phyloP scores from a whole-genome alignment of 208 protist genomes.

The Histomonas meleagridis region DNA sequence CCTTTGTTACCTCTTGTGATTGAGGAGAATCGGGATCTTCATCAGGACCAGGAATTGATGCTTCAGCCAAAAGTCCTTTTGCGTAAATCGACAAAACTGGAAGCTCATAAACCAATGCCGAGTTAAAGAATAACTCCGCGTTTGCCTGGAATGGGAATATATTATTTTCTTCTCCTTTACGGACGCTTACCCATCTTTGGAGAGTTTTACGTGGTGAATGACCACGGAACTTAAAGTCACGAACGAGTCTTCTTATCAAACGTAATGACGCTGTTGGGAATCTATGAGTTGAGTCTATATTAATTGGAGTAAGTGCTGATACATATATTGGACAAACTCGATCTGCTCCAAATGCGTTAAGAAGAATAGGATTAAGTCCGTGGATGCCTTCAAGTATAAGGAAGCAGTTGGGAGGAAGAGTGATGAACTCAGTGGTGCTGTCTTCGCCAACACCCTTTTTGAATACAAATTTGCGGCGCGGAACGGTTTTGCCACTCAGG shows the following conservation, averaged over 20 bases:
- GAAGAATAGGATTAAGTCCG: too few species aligned
- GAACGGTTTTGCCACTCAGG: background rate
- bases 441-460: background rate
- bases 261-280: too few species aligned
- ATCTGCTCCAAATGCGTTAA: too few species aligned
- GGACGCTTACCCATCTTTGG: background rate
- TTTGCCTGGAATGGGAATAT: background rate
- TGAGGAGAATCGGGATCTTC: background rate
- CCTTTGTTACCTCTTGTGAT: background rate
- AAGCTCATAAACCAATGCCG: background rate
- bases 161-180: background rate
- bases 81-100: background rate
- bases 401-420: background rate
- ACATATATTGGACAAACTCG: too few species aligned
- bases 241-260: background rate
- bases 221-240: background rate
- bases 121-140: background rate
- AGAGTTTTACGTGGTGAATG: background rate
- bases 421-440: background rate
- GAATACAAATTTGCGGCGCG: background rate
- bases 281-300: too few species aligned
- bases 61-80: background rate
- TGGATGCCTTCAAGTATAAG: too few species aligned
- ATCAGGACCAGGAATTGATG: background rate
- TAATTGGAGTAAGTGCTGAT: too few species aligned